A percentile compares a stretch with the other conserved stretches of the same genome.
These are phyloP conservation scores for Malus sylvestris DNA, from an alignment of 306 rosid genomes.

Conservation along the genomic window DNA sequence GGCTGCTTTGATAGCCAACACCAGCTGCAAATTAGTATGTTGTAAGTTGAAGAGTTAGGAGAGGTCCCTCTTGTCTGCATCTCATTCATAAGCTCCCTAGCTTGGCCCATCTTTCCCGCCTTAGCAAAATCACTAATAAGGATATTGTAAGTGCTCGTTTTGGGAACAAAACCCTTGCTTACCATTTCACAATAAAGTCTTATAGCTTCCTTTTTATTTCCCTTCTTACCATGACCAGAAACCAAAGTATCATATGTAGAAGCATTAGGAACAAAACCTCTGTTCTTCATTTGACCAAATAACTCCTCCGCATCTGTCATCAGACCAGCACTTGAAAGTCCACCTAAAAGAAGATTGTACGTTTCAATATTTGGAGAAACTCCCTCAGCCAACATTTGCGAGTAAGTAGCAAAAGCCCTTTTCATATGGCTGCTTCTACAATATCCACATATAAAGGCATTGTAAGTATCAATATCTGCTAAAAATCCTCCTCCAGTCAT, in stretches of 20 bases:
- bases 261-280: constrained; percentile 61
- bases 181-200: constrained; percentile 80
- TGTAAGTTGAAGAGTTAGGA: constrained; percentile 80
- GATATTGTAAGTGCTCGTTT: constrained; percentile 62
- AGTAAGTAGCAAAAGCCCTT: constrained; percentile 51
- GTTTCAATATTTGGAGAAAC: constrained; percentile 65
- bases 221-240: constrained; percentile 65
- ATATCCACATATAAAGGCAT: constrained; percentile 68
- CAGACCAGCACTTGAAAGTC: constrained; percentile 58
- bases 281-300: constrained; percentile 55
- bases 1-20: constrained; percentile 55
- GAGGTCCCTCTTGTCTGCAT: constrained; percentile 60
- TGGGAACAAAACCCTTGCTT: constrained; percentile 70
- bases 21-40: constrained; percentile 78
- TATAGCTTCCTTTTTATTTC: constrained; percentile 59
- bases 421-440: constrained; percentile 57
- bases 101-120: constrained; percentile 80
- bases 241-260: constrained; percentile 65
- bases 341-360: constrained; percentile 60
- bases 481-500: constrained; percentile 49
- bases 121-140: constrained; percentile 74
- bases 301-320: constrained; percentile 58
- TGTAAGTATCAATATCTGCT: constrained; percentile 60
- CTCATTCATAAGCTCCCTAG: constrained; percentile 84
- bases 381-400: constrained; percentile 51